Conservation (phyloP, 2,329 filamentous ascomycete genomes). For the Neofusicoccum sp. region DNA sequence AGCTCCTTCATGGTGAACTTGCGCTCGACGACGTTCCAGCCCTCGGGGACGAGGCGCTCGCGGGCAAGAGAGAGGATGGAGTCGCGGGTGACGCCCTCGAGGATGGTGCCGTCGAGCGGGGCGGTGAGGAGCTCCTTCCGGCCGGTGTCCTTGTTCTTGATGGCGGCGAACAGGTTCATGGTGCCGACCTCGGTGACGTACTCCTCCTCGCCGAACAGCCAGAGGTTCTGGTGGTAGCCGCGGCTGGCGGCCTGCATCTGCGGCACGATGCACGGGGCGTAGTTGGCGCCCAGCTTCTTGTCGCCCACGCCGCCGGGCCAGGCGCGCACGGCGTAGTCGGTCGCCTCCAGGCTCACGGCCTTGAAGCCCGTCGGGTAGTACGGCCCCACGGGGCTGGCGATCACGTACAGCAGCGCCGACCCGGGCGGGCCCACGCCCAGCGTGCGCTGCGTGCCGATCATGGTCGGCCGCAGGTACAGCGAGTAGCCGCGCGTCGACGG, state of each 20-base stretch:
- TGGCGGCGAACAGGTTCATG: slow-evolving; percentile 94
- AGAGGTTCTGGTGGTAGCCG: slow-evolving; percentile 97
- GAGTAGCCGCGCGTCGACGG: slow-evolving; percentile 81
- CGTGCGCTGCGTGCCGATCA: slow-evolving; percentile 95
- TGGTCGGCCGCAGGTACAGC: slow-evolving; percentile 89
- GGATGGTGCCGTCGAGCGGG: slow-evolving; percentile 91
- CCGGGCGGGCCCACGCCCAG: slow-evolving; percentile 90
- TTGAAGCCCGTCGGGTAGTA: slow-evolving; percentile 99
- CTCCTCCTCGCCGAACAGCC: slow-evolving; percentile 94
- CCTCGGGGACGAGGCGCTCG: slow-evolving; percentile 77
- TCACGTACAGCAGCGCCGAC: slow-evolving; percentile 88
- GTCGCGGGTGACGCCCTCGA: slow-evolving; percentile 92
- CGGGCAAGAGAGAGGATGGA: slow-evolving; percentile 82
- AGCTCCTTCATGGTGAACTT: slow-evolving; percentile 91
- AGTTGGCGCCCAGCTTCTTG: slow-evolving; percentile 98
- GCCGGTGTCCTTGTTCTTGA: slow-evolving; percentile 82
- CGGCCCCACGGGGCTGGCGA: slow-evolving; percentile 92
- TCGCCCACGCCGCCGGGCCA: slow-evolving; percentile 98
- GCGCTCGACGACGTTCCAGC: slow-evolving; percentile 84
- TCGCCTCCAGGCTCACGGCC: slow-evolving; percentile 91
- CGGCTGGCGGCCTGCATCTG: slow-evolving; percentile 87
- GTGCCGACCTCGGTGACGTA: slow-evolving; percentile 96
- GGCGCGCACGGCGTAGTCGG: slow-evolving; percentile 91
- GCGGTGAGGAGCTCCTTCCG: slow-evolving; percentile 93
- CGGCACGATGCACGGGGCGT: slow-evolving; percentile 97